Evolutionary conservation across 345 rosid species (phyloP).

Genomic region (Mangifera indica): DNA sequence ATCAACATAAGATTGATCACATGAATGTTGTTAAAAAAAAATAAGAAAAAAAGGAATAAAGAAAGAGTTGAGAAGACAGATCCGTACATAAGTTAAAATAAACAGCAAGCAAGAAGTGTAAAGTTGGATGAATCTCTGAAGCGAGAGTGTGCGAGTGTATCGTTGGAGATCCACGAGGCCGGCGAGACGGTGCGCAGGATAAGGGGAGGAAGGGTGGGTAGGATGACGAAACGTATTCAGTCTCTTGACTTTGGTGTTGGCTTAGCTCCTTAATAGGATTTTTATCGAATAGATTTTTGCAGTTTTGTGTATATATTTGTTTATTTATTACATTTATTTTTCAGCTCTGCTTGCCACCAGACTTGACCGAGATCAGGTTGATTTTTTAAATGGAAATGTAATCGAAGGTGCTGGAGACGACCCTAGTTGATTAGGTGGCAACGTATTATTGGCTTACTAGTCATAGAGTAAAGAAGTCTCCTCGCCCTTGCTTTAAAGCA

Average conservation of each 20-base stretch:
- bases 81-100: conserved; percentile 2
- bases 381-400: background rate
- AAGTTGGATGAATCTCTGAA: conserved; percentile 2
- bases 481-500: background rate
- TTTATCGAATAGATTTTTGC: background rate
- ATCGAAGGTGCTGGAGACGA: background rate
- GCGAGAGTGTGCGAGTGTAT: background rate
- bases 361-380: conserved; percentile 23
- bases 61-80: background rate
- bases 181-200: conserved; percentile 29
- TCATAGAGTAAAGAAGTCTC: background rate
- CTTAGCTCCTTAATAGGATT: background rate
- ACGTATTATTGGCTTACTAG: background rate
- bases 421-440: conserved; percentile 8
- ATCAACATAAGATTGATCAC: background rate
- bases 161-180: conserved; percentile 25
- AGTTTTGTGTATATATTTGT: too few species aligned
- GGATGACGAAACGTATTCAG: conserved; percentile 7
- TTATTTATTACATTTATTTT: background rate
- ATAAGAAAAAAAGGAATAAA: conserved; percentile 7
- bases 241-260: background rate
- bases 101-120: conserved; percentile 5
- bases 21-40: background rate
- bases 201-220: conserved; percentile 7
- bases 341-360: conserved; percentile 25